These are phyloP conservation scores for Rheum nobile DNA, from an alignment of 148 eudicot genomes.

Conservation along the genomic window DNA sequence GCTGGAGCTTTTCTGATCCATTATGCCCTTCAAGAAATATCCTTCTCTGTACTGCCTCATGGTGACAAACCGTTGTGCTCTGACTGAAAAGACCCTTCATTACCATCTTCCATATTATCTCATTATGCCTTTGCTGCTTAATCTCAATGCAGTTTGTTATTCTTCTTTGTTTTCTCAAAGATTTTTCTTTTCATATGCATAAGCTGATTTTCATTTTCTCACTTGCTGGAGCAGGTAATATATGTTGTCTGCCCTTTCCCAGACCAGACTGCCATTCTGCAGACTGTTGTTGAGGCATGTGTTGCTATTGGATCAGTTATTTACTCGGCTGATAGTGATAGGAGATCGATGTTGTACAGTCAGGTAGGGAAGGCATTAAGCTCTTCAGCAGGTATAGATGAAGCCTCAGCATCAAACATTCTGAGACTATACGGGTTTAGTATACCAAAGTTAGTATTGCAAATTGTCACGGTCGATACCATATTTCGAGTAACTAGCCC, in stretches of 20 bases:
- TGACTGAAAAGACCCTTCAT: not conserved
- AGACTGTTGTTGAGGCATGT: constrained; percentile 74
- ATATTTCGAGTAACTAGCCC: constrained; percentile 88
- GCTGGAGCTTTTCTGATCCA: not conserved
- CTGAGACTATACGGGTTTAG: constrained; percentile 82
- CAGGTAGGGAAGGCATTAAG: constrained; percentile 85
- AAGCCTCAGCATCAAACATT: constrained; percentile 71
- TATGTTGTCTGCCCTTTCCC: constrained; percentile 98
- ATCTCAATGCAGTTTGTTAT: not conserved
- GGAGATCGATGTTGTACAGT: constrained; percentile 58
- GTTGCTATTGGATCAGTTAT: constrained; percentile 62
- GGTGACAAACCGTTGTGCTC: not conserved
- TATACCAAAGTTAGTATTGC: constrained; percentile 79
- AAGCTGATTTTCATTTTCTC: not conserved
- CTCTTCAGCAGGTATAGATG: constrained; percentile 76
- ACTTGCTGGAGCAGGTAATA: constrained; percentile 48
- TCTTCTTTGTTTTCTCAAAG: not conserved
- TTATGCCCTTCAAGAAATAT: not conserved
- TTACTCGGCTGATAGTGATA: constrained; percentile 70
- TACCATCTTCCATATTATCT: not conserved
- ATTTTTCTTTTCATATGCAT: not conserved
- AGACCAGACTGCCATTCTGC: constrained; percentile 79
- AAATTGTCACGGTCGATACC: constrained; percentile 79
- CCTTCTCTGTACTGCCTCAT: not conserved
- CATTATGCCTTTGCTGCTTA: not conserved